Evolutionary conservation across 2,329 filamentous ascomycete species (phyloP), one percentile per base, ranked within the genome.

Genomic region (Chalaropsis ovoidea): DNA sequence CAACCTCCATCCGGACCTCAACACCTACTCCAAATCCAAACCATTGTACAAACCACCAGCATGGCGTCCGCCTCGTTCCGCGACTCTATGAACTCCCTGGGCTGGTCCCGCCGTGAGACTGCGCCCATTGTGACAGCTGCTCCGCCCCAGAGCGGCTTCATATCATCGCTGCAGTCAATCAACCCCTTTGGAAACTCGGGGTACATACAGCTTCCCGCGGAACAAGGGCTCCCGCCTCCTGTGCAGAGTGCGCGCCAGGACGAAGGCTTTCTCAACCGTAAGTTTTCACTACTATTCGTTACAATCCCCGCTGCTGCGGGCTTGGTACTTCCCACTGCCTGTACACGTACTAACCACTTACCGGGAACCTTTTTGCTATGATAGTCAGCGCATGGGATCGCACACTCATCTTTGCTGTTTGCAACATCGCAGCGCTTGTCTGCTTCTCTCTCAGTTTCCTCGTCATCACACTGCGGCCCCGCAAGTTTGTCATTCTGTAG

Each of bases 351-450:
- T 54, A 35, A 45, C 24, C 63, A 24, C 67, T 67, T 67, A 71
- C 68, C 56, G 70, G 54, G 47, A 60, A 68, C 66, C 35, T 63
- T 69, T 72, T 71, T 68, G 69, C 69, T 69, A 68, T 72, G 72
- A 73, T 77, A 97, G 94, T 99, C 79, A 96, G 90, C 78, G 85
- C 93, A 78, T 97, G 93, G 94, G 94, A 99, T 78, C 89, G 93
- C 67, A 79, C 97, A 73, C 81, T 99, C 75, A 84, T 97, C 72
- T 99, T 99, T 77, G 87, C 84, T 70, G 90, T 87, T 73, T 95
- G 93, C 79, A 95, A 96, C 77, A 76, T 96, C 71, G 91, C 88
- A 68, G 91, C 94, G 69, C 81, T 90, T 69, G 90, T 89, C 70
- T 93, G 95, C 80, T 97, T 99, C 78, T 87, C 87, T 71, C 80